Evolutionary conservation across 2,329 filamentous ascomycete species (phyloP).

Genomic region (Gaeumannomyces sp.): DNA sequence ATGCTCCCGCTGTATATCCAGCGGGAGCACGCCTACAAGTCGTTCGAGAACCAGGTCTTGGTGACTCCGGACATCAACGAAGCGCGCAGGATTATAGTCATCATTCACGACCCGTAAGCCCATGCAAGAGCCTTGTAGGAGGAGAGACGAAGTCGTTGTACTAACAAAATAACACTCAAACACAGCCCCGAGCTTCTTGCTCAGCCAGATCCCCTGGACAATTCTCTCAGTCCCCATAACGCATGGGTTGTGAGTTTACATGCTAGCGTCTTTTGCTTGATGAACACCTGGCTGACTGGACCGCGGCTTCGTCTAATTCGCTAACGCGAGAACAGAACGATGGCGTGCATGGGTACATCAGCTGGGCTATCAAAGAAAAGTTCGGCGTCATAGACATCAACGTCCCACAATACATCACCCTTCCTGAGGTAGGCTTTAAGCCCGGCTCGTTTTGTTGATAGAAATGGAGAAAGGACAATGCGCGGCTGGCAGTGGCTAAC

Average conservation of each 20-base stretch:
- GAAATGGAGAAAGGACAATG: not conserved
- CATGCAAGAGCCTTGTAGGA: not conserved
- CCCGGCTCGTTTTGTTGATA: not conserved
- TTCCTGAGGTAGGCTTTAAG: conserved; percentile 44
- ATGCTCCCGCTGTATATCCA: conserved; percentile 81
- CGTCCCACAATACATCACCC: conserved; percentile 70
- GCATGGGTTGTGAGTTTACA: conserved; percentile 67
- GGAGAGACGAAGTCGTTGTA: not conserved
- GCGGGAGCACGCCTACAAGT: conserved; percentile 63
- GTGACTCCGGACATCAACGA: conserved; percentile 66
- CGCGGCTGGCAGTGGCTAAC: conserved; percentile 10
- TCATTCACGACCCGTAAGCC: conserved; percentile 84
- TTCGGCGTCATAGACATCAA: conserved; percentile 91
- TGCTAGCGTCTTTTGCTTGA: too few species aligned
- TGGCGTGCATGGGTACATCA: conserved; percentile 71
- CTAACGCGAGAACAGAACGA: conserved; percentile 56
- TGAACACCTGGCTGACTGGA: too few species aligned
- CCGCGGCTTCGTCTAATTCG: not conserved
- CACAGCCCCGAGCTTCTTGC: conserved; percentile 63
- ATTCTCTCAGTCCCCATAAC: conserved; percentile 74
- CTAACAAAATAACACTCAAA: conserved; percentile 13
- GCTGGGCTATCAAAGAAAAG: conserved; percentile 70
- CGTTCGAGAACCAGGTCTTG: conserved; percentile 81
- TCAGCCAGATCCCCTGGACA: conserved; percentile 62
- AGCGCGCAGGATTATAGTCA: conserved; percentile 65